These are phyloP conservation scores for Plasmodium relictum DNA, from an alignment of 169 alveolate species.

Conservation along the genomic window DNA sequence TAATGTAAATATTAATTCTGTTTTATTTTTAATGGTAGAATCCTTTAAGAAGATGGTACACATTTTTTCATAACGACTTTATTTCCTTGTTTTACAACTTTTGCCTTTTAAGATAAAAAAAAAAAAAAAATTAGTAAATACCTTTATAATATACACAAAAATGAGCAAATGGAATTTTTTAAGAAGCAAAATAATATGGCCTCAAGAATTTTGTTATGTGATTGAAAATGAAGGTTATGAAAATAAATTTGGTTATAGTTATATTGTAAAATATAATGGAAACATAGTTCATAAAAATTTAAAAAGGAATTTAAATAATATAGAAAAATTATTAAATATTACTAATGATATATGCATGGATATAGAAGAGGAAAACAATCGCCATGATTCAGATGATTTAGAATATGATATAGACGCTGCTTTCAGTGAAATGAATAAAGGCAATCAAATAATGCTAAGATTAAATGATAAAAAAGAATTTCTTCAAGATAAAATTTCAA, in stretches of 20 bases:
- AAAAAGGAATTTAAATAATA: slow-evolving; percentile 19
- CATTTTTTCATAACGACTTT: too few relatives aligned
- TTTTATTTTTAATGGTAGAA: too few relatives aligned
- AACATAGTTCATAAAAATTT: slow-evolving; percentile 43
- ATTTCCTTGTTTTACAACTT: too few relatives aligned
- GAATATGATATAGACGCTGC: neutral
- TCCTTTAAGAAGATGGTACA: too few relatives aligned
- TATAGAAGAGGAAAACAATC: slow-evolving; percentile 31
- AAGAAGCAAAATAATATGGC: slow-evolving; percentile 43
- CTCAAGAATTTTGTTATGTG: slow-evolving; percentile 44
- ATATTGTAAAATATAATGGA: slow-evolving; percentile 61
- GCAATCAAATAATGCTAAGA: slow-evolving; percentile 66
- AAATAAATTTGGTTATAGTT: slow-evolving; percentile 64
- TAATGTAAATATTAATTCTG: too few relatives aligned
- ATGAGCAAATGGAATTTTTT: slow-evolving; percentile 60
- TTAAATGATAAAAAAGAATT: slow-evolving; percentile 49
- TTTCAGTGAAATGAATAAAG: slow-evolving; percentile 37
- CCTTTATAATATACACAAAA: neutral
- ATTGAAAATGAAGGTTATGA: slow-evolving; percentile 66
- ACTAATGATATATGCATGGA: slow-evolving; percentile 23
- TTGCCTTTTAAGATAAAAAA: neutral
- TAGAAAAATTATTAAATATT: slow-evolving; percentile 28
- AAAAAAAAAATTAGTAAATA: neutral
- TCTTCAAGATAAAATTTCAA: slow-evolving; percentile 19
- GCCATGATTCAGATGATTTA: slow-evolving; percentile 11